Conservation (phyloP, 305 asterid species). For the Fraxinus angustifolia region DNA sequence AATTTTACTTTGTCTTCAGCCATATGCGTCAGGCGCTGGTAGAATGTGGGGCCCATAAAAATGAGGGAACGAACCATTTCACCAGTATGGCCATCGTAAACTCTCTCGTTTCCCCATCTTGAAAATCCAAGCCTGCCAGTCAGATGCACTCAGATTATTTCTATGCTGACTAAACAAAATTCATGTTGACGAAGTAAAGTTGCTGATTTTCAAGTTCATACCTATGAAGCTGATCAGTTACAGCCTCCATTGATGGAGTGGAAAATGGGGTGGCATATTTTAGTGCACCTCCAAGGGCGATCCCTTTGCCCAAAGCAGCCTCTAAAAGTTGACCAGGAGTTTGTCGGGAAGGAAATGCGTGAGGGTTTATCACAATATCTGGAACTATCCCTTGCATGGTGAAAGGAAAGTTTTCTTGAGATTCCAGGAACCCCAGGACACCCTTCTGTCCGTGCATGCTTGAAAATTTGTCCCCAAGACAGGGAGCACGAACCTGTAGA, state of each 20-base stretch:
- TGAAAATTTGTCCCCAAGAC: slow-evolving; percentile 91
- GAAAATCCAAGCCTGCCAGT: slow-evolving; percentile 68
- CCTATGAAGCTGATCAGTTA: slow-evolving; percentile 83
- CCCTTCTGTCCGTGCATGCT: slow-evolving; percentile 99
- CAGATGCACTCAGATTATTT: slow-evolving; percentile 7
- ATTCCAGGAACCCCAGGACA: slow-evolving; percentile 80
- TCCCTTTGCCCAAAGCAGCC: slow-evolving; percentile 84
- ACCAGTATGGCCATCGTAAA: slow-evolving; percentile 71
- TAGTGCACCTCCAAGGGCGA: slow-evolving; percentile 71
- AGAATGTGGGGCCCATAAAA: slow-evolving; percentile 90
- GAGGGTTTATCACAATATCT: slow-evolving; percentile 91
- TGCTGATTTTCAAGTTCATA: slow-evolving; percentile 19
- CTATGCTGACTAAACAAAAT: neutral
- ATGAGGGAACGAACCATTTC: slow-evolving; percentile 57
- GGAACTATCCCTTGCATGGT: slow-evolving; percentile 88
- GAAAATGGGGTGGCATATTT: slow-evolving; percentile 93
- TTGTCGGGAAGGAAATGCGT: slow-evolving; percentile 94
- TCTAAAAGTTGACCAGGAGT: slow-evolving; percentile 93
- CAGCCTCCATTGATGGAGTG: slow-evolving; percentile 60
- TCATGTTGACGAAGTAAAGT: neutral
- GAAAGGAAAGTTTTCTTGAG: slow-evolving; percentile 89
- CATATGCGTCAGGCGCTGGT: slow-evolving; percentile 90
- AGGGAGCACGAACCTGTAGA: slow-evolving; percentile 85
- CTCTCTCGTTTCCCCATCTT: slow-evolving; percentile 85
- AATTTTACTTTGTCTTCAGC: slow-evolving; percentile 95